phyloP scores from a whole-genome alignment of 2,329 filamentous ascomycete species.

The Drechslerella dactyloides region DNA sequence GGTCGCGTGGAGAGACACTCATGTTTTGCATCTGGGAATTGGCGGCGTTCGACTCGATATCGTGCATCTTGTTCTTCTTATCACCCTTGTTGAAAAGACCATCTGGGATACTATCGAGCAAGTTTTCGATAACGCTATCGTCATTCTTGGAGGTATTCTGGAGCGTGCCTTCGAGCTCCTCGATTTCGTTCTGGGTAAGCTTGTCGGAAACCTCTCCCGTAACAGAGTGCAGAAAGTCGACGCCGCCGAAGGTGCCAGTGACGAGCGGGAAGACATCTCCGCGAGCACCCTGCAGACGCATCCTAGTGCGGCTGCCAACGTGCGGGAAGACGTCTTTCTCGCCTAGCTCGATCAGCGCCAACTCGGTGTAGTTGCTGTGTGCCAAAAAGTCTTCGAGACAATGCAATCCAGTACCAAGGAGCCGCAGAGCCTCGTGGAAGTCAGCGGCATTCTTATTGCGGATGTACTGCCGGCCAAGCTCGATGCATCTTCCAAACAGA shows the following conservation, averaged over 20 bases:
- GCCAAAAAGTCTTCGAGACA: conserved; percentile 92
- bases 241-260: conserved; percentile 91
- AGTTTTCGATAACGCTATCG: conserved; percentile 71
- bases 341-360: conserved; percentile 85
- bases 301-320: conserved; percentile 75
- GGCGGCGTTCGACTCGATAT: conserved; percentile 66
- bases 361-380: conserved; percentile 90
- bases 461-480: conserved; percentile 78
- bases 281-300: conserved; percentile 72
- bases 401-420: conserved; percentile 86
- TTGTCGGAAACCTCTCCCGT: conserved; percentile 83
- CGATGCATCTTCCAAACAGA: conserved; percentile 75
- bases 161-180: conserved; percentile 85
- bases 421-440: conserved; percentile 81
- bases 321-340: conserved; percentile 84
- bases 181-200: conserved; percentile 85
- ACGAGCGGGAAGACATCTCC: conserved; percentile 76
- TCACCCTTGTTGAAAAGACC: conserved; percentile 78
- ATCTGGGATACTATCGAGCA: conserved; percentile 80
- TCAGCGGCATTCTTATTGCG: conserved; percentile 73
- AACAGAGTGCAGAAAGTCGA: conserved; percentile 91
- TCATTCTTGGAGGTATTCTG: conserved; percentile 61
- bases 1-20: conserved; percentile 75
- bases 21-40: conserved; percentile 75
- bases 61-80: conserved; percentile 71